Conservation (phyloP, 768 basidiomycete genomes). For the Pleurotus cornucopiae region DNA sequence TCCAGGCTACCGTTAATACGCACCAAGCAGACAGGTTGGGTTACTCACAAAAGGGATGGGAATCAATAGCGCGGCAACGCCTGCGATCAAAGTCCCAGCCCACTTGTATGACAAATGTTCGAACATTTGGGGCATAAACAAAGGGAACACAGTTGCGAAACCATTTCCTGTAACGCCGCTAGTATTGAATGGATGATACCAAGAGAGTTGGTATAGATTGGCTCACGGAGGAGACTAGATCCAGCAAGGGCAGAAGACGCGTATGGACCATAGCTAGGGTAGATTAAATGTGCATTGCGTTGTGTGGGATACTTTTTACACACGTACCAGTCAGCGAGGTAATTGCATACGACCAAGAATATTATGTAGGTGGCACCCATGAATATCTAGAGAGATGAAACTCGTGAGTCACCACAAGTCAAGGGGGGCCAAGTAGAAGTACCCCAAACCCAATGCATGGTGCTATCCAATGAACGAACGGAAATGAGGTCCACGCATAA, state of each 20-base stretch:
- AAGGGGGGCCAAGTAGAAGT: background rate
- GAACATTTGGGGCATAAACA: conserved; percentile 59
- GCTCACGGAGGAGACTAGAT: conserved; percentile 51
- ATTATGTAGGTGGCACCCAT: conserved; percentile 41
- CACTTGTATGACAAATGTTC: conserved; percentile 46
- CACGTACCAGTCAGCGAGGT: conserved; percentile 55
- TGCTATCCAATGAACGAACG: conserved; percentile 56
- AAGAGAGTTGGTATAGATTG: background rate
- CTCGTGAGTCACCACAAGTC: too few species aligned
- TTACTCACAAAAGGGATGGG: conserved; percentile 45
- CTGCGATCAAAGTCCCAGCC: conserved; percentile 48
- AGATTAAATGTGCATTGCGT: background rate
- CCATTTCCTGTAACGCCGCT: conserved; percentile 32
- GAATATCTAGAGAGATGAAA: conserved; percentile 31
- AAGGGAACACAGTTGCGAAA: conserved; percentile 43
- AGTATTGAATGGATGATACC: background rate
- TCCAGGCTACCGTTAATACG: background rate
- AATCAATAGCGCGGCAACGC: conserved; percentile 41
- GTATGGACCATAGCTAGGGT: conserved; percentile 39
- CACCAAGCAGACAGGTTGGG: background rate
- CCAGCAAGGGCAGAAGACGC: conserved; percentile 63
- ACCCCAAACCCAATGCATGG: conserved; percentile 49
- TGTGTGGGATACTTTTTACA: background rate
- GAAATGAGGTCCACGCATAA: conserved; percentile 64
- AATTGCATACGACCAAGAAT: conserved; percentile 54